Evolutionary conservation across 2,329 filamentous ascomycete genomes (phyloP).

Genomic region (Apiospora kogelbergensis): DNA sequence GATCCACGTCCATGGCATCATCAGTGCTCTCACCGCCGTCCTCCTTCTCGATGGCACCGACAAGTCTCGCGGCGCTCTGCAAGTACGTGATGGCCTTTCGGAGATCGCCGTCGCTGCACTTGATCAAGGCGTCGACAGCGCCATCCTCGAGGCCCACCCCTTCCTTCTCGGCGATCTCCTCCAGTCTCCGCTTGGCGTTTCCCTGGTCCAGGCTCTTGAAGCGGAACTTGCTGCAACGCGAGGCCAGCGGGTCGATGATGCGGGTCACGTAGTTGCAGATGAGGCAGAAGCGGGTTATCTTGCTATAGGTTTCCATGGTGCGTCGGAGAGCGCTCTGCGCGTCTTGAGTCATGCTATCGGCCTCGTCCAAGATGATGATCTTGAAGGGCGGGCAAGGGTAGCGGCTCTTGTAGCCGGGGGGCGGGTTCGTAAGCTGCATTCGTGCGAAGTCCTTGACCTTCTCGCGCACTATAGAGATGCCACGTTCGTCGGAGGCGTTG

Average conservation of each 20-base stretch:
- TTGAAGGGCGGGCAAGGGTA: slow-evolving; percentile 98
- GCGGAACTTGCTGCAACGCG: slow-evolving; percentile 91
- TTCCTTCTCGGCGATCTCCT: slow-evolving; percentile 80
- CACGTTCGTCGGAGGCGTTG: slow-evolving; percentile 98
- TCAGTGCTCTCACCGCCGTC: slow-evolving; percentile 50
- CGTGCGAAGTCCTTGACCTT: slow-evolving; percentile 98
- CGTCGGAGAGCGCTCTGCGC: slow-evolving; percentile 88
- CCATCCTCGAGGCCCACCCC: slow-evolving; percentile 74
- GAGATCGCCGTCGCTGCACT: slow-evolving; percentile 89
- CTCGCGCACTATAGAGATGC: slow-evolving; percentile 93
- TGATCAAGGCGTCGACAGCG: slow-evolving; percentile 79
- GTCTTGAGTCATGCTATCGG: slow-evolving; percentile 98
- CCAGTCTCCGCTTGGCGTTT: slow-evolving; percentile 76
- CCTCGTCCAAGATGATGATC: slow-evolving; percentile 97
- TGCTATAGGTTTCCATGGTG: slow-evolving; percentile 98
- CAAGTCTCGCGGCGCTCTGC: slow-evolving; percentile 88
- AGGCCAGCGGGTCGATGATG: slow-evolving; percentile 95
- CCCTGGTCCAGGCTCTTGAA: slow-evolving; percentile 94
- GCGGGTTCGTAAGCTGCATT: slow-evolving; percentile 85
- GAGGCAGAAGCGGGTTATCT: slow-evolving; percentile 94
- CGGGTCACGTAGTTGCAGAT: slow-evolving; percentile 99
- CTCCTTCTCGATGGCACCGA: slow-evolving; percentile 62
- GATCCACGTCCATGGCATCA: slow-evolving; percentile 58
- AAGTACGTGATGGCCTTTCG: slow-evolving; percentile 94
- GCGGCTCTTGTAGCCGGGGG: slow-evolving; percentile 63